Evolutionary conservation across 2,329 filamentous ascomycete species (phyloP).

Genomic region (Alternaria angustiovoidea): DNA sequence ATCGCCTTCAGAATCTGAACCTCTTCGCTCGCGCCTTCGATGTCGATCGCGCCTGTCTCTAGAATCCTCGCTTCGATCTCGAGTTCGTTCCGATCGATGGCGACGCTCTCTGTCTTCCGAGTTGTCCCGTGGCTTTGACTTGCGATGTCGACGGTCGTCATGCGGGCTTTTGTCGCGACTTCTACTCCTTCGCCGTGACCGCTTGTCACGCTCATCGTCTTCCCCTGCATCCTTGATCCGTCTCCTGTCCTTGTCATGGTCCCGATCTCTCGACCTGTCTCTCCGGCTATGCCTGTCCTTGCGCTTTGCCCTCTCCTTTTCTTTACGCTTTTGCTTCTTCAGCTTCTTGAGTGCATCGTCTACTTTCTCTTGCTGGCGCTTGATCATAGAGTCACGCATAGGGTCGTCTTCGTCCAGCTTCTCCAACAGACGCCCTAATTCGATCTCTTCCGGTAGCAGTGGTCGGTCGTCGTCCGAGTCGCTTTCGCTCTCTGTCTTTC

Average conservation of each 20-base stretch:
- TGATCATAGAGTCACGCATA: conserved; percentile 90
- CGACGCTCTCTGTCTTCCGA: conserved; percentile 21
- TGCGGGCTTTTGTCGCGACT: conserved; percentile 25
- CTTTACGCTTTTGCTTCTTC: conserved; percentile 57
- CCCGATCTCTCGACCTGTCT: conserved; percentile 35
- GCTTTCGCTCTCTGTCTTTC: conserved; percentile 53
- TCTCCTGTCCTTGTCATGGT: conserved; percentile 30
- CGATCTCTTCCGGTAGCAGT: conserved; percentile 80
- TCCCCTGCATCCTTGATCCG: conserved; percentile 32
- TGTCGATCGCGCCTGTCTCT: conserved; percentile 17
- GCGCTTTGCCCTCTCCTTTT: conserved; percentile 58
- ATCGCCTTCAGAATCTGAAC: conserved; percentile 16
- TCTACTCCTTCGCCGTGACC: conserved; percentile 24
- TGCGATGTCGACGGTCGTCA: conserved; percentile 15
- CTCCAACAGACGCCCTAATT: conserved; percentile 76
- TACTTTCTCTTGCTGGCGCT: conserved; percentile 91
- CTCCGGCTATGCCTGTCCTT: conserved; percentile 38
- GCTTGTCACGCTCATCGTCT: conserved; percentile 14
- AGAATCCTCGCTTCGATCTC: conserved; percentile 22
- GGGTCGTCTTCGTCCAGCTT: conserved; percentile 95
- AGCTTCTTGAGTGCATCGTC: conserved; percentile 70
- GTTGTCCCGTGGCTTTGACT: conserved; percentile 14
- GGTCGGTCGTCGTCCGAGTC: conserved; percentile 62
- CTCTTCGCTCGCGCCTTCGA: conserved; percentile 18
- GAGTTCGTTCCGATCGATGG: conserved; percentile 22